These are phyloP conservation scores for Eustoma russellianum DNA, from an alignment of 257 asterid genomes.

Conservation along the genomic window DNA sequence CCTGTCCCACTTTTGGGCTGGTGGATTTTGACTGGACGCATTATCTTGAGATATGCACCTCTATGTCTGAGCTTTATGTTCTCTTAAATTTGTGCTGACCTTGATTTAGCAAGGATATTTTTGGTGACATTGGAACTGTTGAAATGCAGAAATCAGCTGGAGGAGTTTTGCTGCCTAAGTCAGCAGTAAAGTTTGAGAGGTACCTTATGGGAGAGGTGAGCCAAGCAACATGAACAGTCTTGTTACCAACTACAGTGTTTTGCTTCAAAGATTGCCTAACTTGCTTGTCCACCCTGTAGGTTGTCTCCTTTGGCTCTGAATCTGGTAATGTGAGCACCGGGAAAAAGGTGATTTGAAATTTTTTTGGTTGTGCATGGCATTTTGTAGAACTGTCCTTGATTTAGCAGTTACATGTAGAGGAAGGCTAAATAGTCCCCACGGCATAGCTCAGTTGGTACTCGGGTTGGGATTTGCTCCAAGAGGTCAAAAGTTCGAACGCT, in stretches of 20 bases:
- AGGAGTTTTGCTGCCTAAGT: conserved; percentile 83
- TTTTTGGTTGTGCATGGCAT: neutral
- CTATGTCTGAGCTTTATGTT: no score
- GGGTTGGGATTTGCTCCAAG: no score
- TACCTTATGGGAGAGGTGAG: conserved; percentile 91
- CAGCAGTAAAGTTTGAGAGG: conserved; percentile 84
- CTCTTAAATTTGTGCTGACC: no score
- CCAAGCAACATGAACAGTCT: neutral
- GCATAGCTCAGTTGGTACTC: no score
- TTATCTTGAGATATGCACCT: no score
- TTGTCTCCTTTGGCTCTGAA: conserved; percentile 70
- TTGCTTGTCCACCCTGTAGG: conserved; percentile 22
- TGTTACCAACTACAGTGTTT: neutral
- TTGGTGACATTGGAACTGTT: neutral
- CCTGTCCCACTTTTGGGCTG: no score
- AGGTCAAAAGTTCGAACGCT: no score
- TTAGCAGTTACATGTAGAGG: no score
- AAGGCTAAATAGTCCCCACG: no score
- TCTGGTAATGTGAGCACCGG: conserved; percentile 55
- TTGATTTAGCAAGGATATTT: no score
- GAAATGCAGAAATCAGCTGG: conserved; percentile 83
- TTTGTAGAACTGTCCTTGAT: neutral
- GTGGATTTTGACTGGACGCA: no score
- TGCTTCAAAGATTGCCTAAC: neutral
- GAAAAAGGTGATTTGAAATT: conserved; percentile 45